Base-by-base conservation (phyloP, 106 monocot species). In the Phalaenopsis aphrodite region DNA sequence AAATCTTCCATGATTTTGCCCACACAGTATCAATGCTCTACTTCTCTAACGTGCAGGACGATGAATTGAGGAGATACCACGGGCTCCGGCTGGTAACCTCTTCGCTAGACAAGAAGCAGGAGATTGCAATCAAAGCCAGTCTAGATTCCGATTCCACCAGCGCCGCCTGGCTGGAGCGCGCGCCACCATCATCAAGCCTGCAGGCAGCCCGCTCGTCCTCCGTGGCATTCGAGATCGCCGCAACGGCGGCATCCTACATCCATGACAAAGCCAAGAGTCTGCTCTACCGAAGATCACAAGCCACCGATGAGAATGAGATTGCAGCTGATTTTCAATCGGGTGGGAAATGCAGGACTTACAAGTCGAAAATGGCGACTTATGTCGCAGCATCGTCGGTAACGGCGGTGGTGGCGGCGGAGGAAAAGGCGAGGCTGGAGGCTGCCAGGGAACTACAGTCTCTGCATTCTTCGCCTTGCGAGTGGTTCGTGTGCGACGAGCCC, bases 391-490 rank as follows among this genome's bases (percentile, higher is more conserved):
- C 68, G 41, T 90, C 96, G 47, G 87, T 96, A 91, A 90, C 96
- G 48, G 87, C 96, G 47, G 93, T 96, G 45, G 91, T 96, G 73
- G 93, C 91, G 10, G 96, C 90, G 17, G 90, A 91, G 86, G 93
- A 93, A 77, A 85, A 77, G 48, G 90, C 88, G 67, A 85, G 87
- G 87, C 82, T 83, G 79, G 89, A 89, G 83, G 96, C 93, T 2
- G 96, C 93, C 12, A 86, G 71, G 72, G 91, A 88, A 48, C 89
- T 96, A 18, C 84, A 82, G 19, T 91, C 96, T 30, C 87, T 84
- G 21, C 93, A 88, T 55, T 90, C 89, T n/a, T 88, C 91, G 0
- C 96, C 93, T 9, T 96, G 96, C 83, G 96, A 96, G 81, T 96
- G 96, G 96, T 93, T 90, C 72, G 86, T 93, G 18, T 93, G 93